Conservation (phyloP, 2,329 filamentous ascomycete species). For the Coniochaeta sp. region DNA sequence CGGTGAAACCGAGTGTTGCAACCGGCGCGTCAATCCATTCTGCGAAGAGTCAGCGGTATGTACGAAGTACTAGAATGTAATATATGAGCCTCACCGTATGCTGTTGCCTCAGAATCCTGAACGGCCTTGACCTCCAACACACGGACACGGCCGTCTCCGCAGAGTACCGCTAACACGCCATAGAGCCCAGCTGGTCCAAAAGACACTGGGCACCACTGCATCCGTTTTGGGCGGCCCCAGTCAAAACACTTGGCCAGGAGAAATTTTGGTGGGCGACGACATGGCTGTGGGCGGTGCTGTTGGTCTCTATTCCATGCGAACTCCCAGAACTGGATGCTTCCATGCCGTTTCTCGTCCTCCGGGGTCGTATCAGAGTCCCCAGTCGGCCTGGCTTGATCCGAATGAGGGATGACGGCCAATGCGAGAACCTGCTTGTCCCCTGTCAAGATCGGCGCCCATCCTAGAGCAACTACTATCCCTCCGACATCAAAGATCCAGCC, state of each 20-base stretch:
- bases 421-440: slow-evolving; percentile 40
- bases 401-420: slow-evolving; percentile 41
- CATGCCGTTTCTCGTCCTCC: slow-evolving; percentile 31
- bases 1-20: slow-evolving; percentile 33
- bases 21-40: slow-evolving; percentile 37
- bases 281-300: slow-evolving; percentile 24
- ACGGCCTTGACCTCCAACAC: slow-evolving; percentile 33
- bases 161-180: slow-evolving; percentile 41
- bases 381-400: slow-evolving; percentile 35
- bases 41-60: slow-evolving; percentile 14
- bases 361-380: slow-evolving; percentile 8
- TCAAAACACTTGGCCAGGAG: slow-evolving; percentile 38
- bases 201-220: slow-evolving; percentile 46
- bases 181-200: slow-evolving; percentile 20
- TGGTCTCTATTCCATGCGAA: slow-evolving; percentile 25
- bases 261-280: slow-evolving; percentile 28
- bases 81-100: slow-evolving; percentile 30
- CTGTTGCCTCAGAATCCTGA: slow-evolving; percentile 13
- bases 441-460: slow-evolving; percentile 38
- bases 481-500: slow-evolving; percentile 50
- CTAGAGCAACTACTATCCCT: slow-evolving; percentile 43
- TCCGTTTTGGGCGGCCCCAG: slow-evolving; percentile 40
- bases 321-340: slow-evolving; percentile 46
- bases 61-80: background rate
- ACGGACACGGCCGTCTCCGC: slow-evolving; percentile 41